A percentile compares a stretch with the other conserved stretches of the same genome.
Evolutionary conservation across 1,139 yeast species (phyloP).

Genomic region (Magnusiomyces tetraspermus): DNA sequence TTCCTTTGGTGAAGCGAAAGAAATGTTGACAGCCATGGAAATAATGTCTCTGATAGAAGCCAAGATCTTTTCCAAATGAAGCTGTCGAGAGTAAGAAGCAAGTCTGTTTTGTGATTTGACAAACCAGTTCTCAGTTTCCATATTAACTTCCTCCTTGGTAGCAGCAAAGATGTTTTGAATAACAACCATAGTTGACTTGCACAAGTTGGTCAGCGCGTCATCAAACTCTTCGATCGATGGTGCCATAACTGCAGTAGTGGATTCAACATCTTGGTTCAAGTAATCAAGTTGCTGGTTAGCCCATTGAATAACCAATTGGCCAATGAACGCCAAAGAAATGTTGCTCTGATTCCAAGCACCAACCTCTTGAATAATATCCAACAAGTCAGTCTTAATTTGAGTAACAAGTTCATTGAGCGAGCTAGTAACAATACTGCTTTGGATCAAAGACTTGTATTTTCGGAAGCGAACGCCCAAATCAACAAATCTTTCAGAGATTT

Average conservation of each 20-base stretch:
- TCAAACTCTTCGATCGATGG: conserved; percentile 14
- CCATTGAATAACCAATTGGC: conserved; percentile 12
- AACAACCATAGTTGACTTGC: conserved; percentile 55
- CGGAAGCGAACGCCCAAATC: conserved; percentile 13
- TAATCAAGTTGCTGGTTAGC: conserved; percentile 5
- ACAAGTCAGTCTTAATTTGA: conserved; percentile 8
- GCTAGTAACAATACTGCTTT: conserved; percentile 8
- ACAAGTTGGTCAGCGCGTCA: conserved; percentile 30
- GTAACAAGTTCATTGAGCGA: conserved; percentile 10
- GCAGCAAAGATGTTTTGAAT: conserved; percentile 49
- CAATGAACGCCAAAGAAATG: conserved; percentile 11
- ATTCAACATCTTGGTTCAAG: neutral
- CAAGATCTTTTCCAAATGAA: conserved; percentile 12
- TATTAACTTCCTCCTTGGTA: conserved; percentile 28
- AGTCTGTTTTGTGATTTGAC: conserved; percentile 41
- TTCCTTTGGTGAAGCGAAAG: conserved; percentile 9
- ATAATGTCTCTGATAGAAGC: conserved; percentile 11
- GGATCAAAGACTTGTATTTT: conserved; percentile 5
- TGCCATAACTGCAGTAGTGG: neutral
- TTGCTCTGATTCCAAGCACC: conserved; percentile 10
- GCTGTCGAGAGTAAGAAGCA: conserved; percentile 32
- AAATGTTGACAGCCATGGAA: conserved; percentile 7
- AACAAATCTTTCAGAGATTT: conserved; percentile 12
- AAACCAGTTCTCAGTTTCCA: conserved; percentile 60
- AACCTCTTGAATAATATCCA: conserved; percentile 1